Base-by-base conservation (phyloP, 2,329 filamentous ascomycete genomes). In the Diaporthe destruens region DNA sequence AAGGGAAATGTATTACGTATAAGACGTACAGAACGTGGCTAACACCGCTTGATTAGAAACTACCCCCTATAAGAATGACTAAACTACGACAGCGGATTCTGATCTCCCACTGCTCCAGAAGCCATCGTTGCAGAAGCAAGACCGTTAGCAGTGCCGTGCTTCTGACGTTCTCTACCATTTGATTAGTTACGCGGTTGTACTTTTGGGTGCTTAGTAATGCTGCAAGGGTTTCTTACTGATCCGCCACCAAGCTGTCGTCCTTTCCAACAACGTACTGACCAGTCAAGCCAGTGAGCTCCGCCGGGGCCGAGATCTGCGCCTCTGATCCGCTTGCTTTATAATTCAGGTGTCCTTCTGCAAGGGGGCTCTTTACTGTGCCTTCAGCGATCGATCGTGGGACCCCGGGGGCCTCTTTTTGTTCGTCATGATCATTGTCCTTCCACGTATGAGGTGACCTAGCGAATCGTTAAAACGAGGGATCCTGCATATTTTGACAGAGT, bases 51-150 rank as follows among this genome's bases (percentile, higher is more conserved):
- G 9, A 36, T 36, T 36, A 36, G 34, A 11, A 11, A 36, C 8
- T 36, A 7, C 6, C 34, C 9, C 34, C 36, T 39, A 14, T 2
- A 39, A 36, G 1, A 11, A 36, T 11, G 4, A 12, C 36, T 12
- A 39, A 39, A 39, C 32, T 34, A 55, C 18, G 32, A 8, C 23
- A 9, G 44, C 29, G 56, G 36, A 12, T 44, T 61, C n/a, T 61
- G 36, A 16, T 61, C 36, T 39, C 36, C 36, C 0, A 20, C 20
- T 12, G 56, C 56, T 29, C 56, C 56, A 12, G 56, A 61, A 11
- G 56, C 56, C 56, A 61, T 61, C 0, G 56, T 61, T 11, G 56
- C 56, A 29, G 56, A 61, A 44, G 56, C 56, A 12, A 61, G 56
- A 3, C 56, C 36, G 6, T 61, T 61, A 2, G 56, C n/a, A 42